A percentile compares a stretch with the other conserved stretches of the same genome.
Evolutionary conservation across 2,329 filamentous ascomycete genomes (phyloP).

Genomic region (Neofusicoccum ribis): DNA sequence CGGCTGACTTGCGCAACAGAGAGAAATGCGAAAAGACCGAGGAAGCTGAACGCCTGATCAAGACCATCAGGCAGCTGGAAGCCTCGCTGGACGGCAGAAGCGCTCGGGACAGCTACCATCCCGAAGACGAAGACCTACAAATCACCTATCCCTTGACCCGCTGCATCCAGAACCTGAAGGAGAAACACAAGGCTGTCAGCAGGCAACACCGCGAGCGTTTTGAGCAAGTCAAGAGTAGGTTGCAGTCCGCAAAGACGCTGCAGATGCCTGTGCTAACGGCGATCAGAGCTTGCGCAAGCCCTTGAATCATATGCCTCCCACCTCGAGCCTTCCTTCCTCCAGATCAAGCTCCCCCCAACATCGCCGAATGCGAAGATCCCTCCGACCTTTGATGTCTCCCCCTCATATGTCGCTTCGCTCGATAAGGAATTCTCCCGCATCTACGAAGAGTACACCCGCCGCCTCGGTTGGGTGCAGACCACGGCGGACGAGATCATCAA

Average conservation of each 20-base stretch:
- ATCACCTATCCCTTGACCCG: conserved; percentile 80
- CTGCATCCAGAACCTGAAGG: conserved; percentile 78
- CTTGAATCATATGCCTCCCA: conserved; percentile 96
- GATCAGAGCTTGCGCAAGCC: conserved; percentile 81
- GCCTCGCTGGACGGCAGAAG: conserved; percentile 77
- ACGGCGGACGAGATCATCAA: conserved; percentile 84
- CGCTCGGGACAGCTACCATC: conserved; percentile 63
- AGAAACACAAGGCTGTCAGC: conserved; percentile 79
- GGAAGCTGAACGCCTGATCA: conserved; percentile 82
- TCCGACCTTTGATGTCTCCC: conserved; percentile 87
- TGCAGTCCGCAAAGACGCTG: too few relatives aligned
- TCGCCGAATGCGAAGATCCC: conserved; percentile 73
- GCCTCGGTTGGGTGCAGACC: conserved; percentile 72
- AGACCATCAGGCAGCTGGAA: conserved; percentile 90
- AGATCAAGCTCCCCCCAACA: conserved; percentile 81
- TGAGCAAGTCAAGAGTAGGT: conserved; percentile 89
- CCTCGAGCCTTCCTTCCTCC: conserved; percentile 84
- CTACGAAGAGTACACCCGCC: conserved; percentile 92
- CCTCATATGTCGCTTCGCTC: conserved; percentile 79
- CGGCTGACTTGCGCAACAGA: conserved; percentile 34
- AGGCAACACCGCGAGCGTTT: conserved; percentile 87
- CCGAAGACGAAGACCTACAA: conserved; percentile 67
- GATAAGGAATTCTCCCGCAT: conserved; percentile 91
- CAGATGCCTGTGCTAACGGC: conserved; percentile 22
- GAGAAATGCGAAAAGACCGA: conserved; percentile 93